A percentile compares a stretch with the other conserved stretches of the same genome.
Conservation (phyloP, 768 basidiomycete genomes). For the Phaeotremella skinneri region DNA sequence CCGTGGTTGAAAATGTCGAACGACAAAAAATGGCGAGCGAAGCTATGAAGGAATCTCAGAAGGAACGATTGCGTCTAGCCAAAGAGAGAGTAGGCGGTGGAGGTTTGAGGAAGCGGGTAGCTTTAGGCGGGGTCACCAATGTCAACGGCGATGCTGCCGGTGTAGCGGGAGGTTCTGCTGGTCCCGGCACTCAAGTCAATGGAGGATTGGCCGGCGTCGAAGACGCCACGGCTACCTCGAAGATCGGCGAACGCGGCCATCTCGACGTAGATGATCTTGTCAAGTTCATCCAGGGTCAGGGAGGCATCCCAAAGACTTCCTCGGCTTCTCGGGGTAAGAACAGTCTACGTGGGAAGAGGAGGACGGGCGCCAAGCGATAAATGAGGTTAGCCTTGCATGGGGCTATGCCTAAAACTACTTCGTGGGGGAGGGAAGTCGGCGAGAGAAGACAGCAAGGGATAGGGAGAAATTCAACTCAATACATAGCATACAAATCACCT, state of each 20-base stretch:
- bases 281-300: constrained; percentile 52
- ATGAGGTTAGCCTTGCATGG: no score
- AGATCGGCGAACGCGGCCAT: constrained; percentile 42
- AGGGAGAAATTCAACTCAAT: no score
- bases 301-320: constrained; percentile 8
- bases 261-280: constrained; percentile 54
- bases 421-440: no score
- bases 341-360: constrained; percentile 47
- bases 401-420: no score
- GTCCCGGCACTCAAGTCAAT: background rate
- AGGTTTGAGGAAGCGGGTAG: constrained; percentile 6
- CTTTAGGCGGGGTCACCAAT: constrained; percentile 7
- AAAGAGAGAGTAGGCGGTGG: constrained; percentile 35
- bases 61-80: constrained; percentile 32
- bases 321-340: constrained; percentile 40
- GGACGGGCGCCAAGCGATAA: constrained; percentile 42
- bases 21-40: constrained; percentile 38
- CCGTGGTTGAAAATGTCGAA: constrained; percentile 46
- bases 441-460: no score
- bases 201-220: constrained; percentile 5
- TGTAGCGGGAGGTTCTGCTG: constrained; percentile 13
- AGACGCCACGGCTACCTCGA: constrained; percentile 11
- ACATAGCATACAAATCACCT: background rate
- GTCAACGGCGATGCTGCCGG: constrained; percentile 4
- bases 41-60: constrained; percentile 39